phyloP scores from a whole-genome alignment of 306 rosid genomes.

The Fagus crenata region DNA sequence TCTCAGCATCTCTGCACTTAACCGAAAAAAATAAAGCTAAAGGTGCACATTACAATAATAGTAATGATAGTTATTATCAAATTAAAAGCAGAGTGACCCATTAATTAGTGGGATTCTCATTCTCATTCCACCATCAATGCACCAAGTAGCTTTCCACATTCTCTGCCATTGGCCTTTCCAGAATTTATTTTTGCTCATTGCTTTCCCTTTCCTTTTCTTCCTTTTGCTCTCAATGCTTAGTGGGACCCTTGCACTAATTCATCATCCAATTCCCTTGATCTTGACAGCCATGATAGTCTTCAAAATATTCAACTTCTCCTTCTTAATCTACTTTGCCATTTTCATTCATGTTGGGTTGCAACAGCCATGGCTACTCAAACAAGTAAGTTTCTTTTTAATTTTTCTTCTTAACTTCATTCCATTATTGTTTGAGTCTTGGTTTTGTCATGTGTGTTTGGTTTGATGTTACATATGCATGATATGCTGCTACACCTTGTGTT shows the following conservation, averaged over 20 bases:
- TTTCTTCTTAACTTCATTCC: neutral
- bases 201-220: slow-evolving; percentile 17
- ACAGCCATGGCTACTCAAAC: slow-evolving; percentile 27
- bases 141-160: slow-evolving; percentile 42
- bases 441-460: neutral
- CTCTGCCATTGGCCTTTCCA: slow-evolving; percentile 36
- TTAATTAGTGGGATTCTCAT: slow-evolving; percentile 68
- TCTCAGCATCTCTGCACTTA: neutral
- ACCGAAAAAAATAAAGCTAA: neutral
- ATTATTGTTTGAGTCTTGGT: neutral
- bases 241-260: slow-evolving; percentile 59
- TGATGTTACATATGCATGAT: neutral
- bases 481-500: neutral
- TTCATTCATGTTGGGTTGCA: slow-evolving; percentile 29
- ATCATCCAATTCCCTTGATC: slow-evolving; percentile 37
- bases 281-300: slow-evolving; percentile 25
- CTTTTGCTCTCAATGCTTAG: slow-evolving; percentile 32
- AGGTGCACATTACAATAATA: slow-evolving; percentile 11
- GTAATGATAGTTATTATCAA: slow-evolving; percentile 23
- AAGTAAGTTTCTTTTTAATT: slow-evolving; percentile 28
- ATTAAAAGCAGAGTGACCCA: slow-evolving; percentile 28
- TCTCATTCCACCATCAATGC: slow-evolving; percentile 55
- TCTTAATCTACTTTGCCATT: slow-evolving; percentile 26
- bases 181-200: slow-evolving; percentile 24
- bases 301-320: slow-evolving; percentile 28